phyloP scores from a whole-genome alignment of 345 rosid species.

The Clausena lansium region DNA sequence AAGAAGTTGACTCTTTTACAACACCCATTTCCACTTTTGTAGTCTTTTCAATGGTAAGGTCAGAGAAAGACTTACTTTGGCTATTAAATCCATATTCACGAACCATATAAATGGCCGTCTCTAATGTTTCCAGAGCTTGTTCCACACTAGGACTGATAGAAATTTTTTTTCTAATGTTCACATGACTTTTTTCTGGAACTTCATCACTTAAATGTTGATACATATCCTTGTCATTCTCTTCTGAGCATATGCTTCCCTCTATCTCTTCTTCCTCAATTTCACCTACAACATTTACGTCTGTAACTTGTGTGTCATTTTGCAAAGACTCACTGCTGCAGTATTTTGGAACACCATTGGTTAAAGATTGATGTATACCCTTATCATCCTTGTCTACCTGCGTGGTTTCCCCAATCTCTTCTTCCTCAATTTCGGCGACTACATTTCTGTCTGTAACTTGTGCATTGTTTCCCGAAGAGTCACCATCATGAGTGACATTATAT shows the following conservation, averaged over 20 bases:
- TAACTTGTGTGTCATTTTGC: constrained; percentile 14
- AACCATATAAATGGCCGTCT: constrained; percentile 59
- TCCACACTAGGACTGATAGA: constrained; percentile 61
- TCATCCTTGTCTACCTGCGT: constrained; percentile 16
- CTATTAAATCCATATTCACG: constrained; percentile 37
- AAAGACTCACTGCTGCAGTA: constrained; percentile 20
- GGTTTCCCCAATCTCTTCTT: constrained; percentile 43
- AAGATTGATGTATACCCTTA: constrained; percentile 5
- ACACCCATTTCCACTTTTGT: constrained; percentile 17
- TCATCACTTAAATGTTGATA: constrained; percentile 10
- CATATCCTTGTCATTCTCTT: constrained; percentile 15
- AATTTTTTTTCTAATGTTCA: constrained; percentile 33
- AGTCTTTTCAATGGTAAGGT: constrained; percentile 34
- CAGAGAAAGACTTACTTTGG: constrained; percentile 23
- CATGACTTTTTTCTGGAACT: constrained; percentile 11
- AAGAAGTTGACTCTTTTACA: constrained; percentile 15
- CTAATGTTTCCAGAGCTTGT: constrained; percentile 72
- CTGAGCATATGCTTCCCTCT: constrained; percentile 19
- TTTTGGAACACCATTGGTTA: constrained; percentile 27
- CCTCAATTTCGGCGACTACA: constrained; percentile 57
- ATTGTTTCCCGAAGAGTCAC: constrained; percentile 16
- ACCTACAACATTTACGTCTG: constrained; percentile 23
- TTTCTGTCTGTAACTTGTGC: constrained; percentile 24
- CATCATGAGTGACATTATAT: constrained; percentile 8
- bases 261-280: constrained; percentile 71